Evolutionary conservation across 78 protist genomes (phyloP), one percentile per base, ranked within the genome.

Genomic region (Dictyostelium purpureum): DNA sequence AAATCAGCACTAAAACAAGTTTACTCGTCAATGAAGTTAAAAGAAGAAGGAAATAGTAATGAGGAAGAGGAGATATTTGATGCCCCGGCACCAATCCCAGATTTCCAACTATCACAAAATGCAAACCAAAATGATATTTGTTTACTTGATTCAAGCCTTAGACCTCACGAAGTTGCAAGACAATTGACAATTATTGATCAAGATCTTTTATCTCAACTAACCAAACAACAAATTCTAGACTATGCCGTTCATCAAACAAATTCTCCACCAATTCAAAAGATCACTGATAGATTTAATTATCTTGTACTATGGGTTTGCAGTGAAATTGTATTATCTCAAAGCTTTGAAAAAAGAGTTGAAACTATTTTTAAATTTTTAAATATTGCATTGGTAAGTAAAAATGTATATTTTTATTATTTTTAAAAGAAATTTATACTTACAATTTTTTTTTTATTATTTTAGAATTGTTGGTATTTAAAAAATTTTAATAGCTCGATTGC

Each of bases 41-140:
- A 61, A n/a, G 6, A 49, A 12, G 92, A 85, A 45, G 83, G 83
- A 2, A 59, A 73, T 33, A 19, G 18, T 0, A 74, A 65, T 21
- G 92, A 73, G 4, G 61, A 59, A 12, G 52, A 73, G 12, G 92
- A 73, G 14, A 73, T 38, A 6, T 85, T 77, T 66, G 82, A 85
- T 19, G 82, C 71, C 43, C 92, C 92, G 35, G 67, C 88, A 7
- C 92, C 92, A 4, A 85, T 85, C 21, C 92, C 92, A 43, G 92
- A 85, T 47, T 85, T 85, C n/a, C 12, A 14, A 14, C 52, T 14
- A 47, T 16, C n/a, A 16, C 6, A 19, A 63, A 18, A 18, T 6
- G 6, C 38, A 24, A 56, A 26, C 33, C 56, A 47, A 18, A 43
- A 45, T n/a, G 66, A 35, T 14, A 6, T 85, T 19, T 26, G 37